Evolutionary conservation across 345 rosid species (phyloP), one percentile per base, ranked within the genome.

Genomic region (Corchorus olitorius): DNA sequence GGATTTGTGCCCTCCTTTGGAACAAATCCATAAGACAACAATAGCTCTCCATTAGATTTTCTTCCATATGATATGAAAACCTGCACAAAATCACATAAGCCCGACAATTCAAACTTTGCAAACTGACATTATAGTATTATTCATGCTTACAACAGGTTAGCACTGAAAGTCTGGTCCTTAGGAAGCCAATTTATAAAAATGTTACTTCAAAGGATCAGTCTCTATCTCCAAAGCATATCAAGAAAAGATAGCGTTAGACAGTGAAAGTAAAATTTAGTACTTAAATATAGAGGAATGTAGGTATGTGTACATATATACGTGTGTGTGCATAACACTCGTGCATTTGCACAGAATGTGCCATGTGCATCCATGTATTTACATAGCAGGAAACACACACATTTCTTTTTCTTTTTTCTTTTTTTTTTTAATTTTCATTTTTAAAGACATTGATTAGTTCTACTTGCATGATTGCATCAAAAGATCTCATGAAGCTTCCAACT

Each of bases 11-110:
- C 99, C 83, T 95, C 98, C 74, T 87, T 86, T 69, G 98, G 99
- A 77, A 90, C 97, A 82, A 95, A 93, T 68, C 98, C 98, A 75
- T 95, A 95, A 1, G 99, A 95, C 49, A 95, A 81, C 82, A 95
- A 77, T 65, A 92, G 88, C 87, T 95, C 99, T 80, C 98, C 98
- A 59, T 91, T 95, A 58, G 97, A 93, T 83, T 95, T 95, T 78
- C 83, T 92, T 53, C 98, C 99, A 79, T 95, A 95, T 15, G 99
- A 95, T 87, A 95, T 92, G 87, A 95, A 95, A 73, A 95, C 98
- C 99, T 95, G 93, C 86, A 84, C 46, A 63, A 81, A 65, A 50
- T n/a, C 56, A 75, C 52, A 65, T 50, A 78, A 63, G 37, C 35
- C 64, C 65, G 55, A 77, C 33, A 43, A 19, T 61, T 73, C 61